A percentile compares a stretch with the other conserved stretches of the same genome.
These are phyloP conservation scores for Plantago elongata DNA, from an alignment of 257 asterid genomes.

Conservation along the genomic window DNA sequence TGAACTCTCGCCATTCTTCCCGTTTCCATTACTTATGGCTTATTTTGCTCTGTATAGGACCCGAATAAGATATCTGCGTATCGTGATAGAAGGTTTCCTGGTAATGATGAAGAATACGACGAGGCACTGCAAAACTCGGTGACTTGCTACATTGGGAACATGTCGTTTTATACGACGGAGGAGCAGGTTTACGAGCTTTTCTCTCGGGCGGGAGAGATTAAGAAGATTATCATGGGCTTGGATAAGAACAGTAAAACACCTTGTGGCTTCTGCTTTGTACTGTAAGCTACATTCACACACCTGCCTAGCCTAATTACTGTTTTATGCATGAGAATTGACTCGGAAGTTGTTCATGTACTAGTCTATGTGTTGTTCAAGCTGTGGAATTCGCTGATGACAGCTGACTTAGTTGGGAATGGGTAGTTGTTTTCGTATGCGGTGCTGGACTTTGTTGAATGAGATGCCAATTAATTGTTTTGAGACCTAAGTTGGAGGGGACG, in stretches of 20 bases:
- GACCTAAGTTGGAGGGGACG: background rate
- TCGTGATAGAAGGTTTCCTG: constrained; percentile 88
- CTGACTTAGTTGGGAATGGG: no score
- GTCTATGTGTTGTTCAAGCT: no score
- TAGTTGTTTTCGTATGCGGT: no score
- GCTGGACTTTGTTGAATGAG: no score
- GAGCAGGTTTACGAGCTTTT: constrained; percentile 96
- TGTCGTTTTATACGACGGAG: constrained; percentile 96
- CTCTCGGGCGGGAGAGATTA: constrained; percentile 89
- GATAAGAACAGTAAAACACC: constrained; percentile 93
- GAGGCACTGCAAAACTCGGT: constrained; percentile 63
- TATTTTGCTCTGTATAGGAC: constrained; percentile 39
- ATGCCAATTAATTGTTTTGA: background rate
- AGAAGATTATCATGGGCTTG: constrained; percentile 91
- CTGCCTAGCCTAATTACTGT: no score
- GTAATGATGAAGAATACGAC: constrained; percentile 87
- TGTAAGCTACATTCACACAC: constrained; percentile 36
- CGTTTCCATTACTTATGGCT: constrained; percentile 1
- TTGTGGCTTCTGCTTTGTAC: constrained; percentile 90
- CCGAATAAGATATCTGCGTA: constrained; percentile 81
- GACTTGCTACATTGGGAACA: constrained; percentile 83
- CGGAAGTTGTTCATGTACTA: no score
- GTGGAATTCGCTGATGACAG: no score
- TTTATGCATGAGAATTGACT: no score
- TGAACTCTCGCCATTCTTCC: background rate